A percentile compares a stretch with the other conserved stretches of the same genome.
Conservation (phyloP, 768 basidiomycete genomes). For the Heimioporus sp. region DNA sequence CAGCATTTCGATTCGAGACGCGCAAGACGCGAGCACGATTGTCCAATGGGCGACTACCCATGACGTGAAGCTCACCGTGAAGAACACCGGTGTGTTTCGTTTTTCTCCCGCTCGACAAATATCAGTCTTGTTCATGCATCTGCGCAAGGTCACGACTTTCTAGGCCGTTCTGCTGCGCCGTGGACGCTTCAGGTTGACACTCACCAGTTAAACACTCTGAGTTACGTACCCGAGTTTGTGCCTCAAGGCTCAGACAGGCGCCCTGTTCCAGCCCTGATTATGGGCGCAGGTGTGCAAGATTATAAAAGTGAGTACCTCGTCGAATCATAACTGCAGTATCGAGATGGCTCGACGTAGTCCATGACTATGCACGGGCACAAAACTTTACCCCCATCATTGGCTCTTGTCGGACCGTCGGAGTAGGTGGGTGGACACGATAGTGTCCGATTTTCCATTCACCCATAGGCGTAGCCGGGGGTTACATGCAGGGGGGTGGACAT, state of each 20-base stretch:
- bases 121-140: neutral
- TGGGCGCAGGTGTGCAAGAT: conserved; percentile 16
- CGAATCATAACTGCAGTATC: neutral
- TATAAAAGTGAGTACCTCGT: conserved; percentile 7
- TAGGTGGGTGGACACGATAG: conserved; percentile 4
- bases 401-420: conserved; percentile 20
- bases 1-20: conserved; percentile 13
- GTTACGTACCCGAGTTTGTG: conserved; percentile 16
- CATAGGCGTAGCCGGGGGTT: conserved; percentile 41
- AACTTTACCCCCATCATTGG: conserved; percentile 19
- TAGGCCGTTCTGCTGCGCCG: conserved; percentile 22
- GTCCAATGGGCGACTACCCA: conserved; percentile 19
- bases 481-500: conserved; percentile 49
- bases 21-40: conserved; percentile 20
- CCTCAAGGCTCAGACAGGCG: conserved; percentile 13
- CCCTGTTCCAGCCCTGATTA: no score
- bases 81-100: conserved; percentile 19
- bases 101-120: neutral
- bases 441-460: neutral
- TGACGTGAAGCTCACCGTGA: conserved; percentile 20
- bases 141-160: neutral
- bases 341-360: conserved; percentile 9
- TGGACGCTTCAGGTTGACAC: conserved; percentile 25
- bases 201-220: conserved; percentile 12
- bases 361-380: conserved; percentile 7